phyloP scores from a whole-genome alignment of 371 early-diverging fungal genomes.

The Funneliformis caledonium region DNA sequence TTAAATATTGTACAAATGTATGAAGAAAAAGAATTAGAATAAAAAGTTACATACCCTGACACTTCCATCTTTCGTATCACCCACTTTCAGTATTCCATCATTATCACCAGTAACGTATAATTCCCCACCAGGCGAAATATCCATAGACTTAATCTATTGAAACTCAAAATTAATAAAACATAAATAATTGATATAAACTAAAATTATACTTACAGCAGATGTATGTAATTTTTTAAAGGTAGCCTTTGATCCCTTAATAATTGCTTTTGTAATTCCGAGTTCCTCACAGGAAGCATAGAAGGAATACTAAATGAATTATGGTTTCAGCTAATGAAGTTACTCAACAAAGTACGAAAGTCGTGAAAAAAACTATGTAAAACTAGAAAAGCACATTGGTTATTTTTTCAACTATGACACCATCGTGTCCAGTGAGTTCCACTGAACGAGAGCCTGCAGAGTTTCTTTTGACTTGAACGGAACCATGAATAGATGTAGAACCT shows the following conservation, averaged over 20 bases:
- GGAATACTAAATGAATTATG: constrained; percentile 4
- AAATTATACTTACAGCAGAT: constrained; percentile 4
- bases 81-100: constrained; percentile 49
- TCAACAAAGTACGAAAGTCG: background rate
- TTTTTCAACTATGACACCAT: constrained; percentile 5
- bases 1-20: background rate
- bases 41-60: constrained; percentile 47
- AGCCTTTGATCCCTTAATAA: constrained; percentile 14
- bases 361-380: background rate
- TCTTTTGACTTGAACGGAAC: background rate
- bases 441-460: background rate
- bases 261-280: background rate
- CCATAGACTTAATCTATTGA: constrained; percentile 53
- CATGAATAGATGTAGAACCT: background rate
- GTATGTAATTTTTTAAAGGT: constrained; percentile 19
- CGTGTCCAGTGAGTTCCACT: constrained; percentile 17
- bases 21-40: background rate
- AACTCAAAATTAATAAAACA: background rate
- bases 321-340: background rate
- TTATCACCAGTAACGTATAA: constrained; percentile 57
- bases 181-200: background rate
- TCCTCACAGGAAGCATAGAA: background rate
- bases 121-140: constrained; percentile 60
- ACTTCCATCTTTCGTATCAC: constrained; percentile 50
- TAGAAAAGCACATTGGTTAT: background rate